Evolutionary conservation across 345 rosid genomes (phyloP).

Genomic region (rapeseed (Brassica napus)): DNA sequence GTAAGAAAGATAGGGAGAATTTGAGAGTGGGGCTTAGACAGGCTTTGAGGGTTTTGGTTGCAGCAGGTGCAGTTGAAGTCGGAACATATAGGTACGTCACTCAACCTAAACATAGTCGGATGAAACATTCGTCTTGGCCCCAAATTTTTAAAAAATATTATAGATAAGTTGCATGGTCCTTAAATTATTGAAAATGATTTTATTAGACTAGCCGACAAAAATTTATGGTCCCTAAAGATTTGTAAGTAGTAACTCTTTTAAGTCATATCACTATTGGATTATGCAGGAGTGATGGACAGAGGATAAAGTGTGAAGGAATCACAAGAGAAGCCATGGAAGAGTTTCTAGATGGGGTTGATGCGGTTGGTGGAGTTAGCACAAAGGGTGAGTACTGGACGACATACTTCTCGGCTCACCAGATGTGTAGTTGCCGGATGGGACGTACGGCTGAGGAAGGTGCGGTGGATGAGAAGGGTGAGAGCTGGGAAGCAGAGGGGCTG

Average conservation of each 20-base stretch:
- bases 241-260: neutral
- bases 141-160: no score
- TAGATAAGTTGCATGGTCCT: no score
- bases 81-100: slow-evolving; percentile 49
- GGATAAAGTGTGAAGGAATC: slow-evolving; percentile 49
- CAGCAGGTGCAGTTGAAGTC: slow-evolving; percentile 73
- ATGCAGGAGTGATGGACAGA: slow-evolving; percentile 58
- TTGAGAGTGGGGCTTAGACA: slow-evolving; percentile 46
- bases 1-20: slow-evolving; percentile 46
- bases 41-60: slow-evolving; percentile 57
- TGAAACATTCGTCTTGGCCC: neutral
- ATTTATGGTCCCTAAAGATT: neutral
- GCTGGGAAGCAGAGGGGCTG: slow-evolving; percentile 67
- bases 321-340: slow-evolving; percentile 44
- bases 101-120: neutral
- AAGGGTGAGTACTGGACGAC: slow-evolving; percentile 45
- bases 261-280: neutral
- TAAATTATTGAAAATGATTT: no score
- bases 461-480: slow-evolving; percentile 61
- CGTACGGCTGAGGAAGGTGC: slow-evolving; percentile 50
- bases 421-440: slow-evolving; percentile 80
- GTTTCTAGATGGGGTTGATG: slow-evolving; percentile 48
- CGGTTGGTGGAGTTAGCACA: slow-evolving; percentile 43
- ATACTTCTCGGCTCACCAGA: slow-evolving; percentile 61
- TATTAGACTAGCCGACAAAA: neutral